Base-by-base conservation (phyloP, 495 filamentous ascomycete genomes). In the Trichoderma reesei region DNA sequence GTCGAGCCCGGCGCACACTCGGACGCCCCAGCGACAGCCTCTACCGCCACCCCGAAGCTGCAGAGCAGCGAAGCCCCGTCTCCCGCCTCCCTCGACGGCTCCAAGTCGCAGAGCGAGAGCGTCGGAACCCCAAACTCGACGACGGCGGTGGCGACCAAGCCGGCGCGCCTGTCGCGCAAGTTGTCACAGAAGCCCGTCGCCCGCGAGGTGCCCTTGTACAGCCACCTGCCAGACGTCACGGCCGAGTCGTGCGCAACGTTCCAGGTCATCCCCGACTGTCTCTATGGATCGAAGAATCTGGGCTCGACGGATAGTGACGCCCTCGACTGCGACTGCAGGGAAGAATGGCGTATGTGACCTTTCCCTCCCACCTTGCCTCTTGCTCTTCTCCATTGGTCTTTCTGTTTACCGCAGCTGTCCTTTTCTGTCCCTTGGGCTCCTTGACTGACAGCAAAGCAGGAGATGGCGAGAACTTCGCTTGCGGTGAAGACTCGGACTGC, bases 401-500 rank as follows among this genome's bases (percentile, higher is more conserved):
- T 10, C 62, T 59, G 59, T 18, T 59, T 13, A 10, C 18, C 3
- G 2, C 20, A 39, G 31, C 6, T 11, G 2, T 5, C 61, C 62
- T 33, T 39, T 42, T 54, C 38, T 41, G 62, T 61, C 44, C 44
- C 60, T 65, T 67, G 48, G 41, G 65, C 44, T 60, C 60, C 34
- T 63, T 39, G 31, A 34, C 61, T 44, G 61, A 63, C 41, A 6
- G n/a, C 16, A 14, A 67, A 71, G 16, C 72, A 97, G 93, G 88
- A 70, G 72, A 80, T 78, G 65, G 80, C 74, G 67, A 79, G 75
- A 99, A 99, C 76, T 75, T 86, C 71, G 92, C 94, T 60, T 99
- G 94, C 74, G 94, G 90, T 44, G 91, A 95, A 67, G 91, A 98
- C 75, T 97, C 94, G 18, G 94, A 98, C 74, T 99, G 94, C 74